Evolutionary conservation across 306 rosid genomes (phyloP).

Genomic region (Calophaca sinica): DNA sequence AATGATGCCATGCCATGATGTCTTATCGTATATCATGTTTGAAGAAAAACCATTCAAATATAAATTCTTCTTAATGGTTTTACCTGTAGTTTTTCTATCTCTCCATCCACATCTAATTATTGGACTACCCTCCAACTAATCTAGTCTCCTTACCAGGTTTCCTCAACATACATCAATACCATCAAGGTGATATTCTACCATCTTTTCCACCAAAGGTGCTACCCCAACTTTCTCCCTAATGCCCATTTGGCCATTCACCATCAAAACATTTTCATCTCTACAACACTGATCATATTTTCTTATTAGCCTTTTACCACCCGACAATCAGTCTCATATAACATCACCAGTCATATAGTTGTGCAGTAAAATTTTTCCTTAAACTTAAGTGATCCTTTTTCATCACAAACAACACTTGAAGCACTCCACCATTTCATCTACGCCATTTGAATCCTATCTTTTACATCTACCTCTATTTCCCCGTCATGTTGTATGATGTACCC

Average conservation of each 20-base stretch:
- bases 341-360: background rate
- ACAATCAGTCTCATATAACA: background rate
- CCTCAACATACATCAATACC: background rate
- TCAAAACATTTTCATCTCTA: background rate
- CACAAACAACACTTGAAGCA: too few relatives aligned
- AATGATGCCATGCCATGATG: background rate
- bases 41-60: background rate
- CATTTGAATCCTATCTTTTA: too few relatives aligned
- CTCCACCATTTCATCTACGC: too few relatives aligned
- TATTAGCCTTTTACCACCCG: background rate
- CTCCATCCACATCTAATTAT: background rate
- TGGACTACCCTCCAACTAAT: background rate
- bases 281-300: background rate
- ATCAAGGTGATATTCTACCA: too few relatives aligned
- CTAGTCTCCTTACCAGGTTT: background rate
- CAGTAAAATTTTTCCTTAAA: too few relatives aligned
- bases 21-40: too few relatives aligned
- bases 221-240: background rate
- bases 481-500: too few relatives aligned
- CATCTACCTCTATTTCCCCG: too few relatives aligned
- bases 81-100: background rate
- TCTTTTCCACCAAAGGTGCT: too few relatives aligned
- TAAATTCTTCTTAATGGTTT: background rate
- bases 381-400: too few relatives aligned
- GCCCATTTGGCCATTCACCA: too few relatives aligned